phyloP scores from a whole-genome alignment of 2,329 filamentous ascomycete genomes.

The Hymenoscyphus albidus region DNA sequence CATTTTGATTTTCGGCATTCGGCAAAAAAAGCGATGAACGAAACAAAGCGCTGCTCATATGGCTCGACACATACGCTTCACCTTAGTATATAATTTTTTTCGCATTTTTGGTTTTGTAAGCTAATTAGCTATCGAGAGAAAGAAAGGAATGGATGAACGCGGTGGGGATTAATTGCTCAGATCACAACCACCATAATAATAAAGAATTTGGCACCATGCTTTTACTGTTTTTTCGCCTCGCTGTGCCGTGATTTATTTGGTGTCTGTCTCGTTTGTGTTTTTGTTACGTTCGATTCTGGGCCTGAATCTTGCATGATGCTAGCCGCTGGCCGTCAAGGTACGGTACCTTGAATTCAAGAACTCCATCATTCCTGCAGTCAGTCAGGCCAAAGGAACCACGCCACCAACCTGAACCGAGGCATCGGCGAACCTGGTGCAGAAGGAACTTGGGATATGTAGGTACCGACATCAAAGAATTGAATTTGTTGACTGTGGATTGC shows the following conservation, averaged over 20 bases:
- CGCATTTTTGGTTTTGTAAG: conserved; percentile 3
- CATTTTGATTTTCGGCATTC: conserved; percentile 10
- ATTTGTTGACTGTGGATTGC: too few relatives aligned
- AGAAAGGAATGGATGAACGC: neutral
- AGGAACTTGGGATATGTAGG: too few relatives aligned
- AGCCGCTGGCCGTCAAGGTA: too few relatives aligned
- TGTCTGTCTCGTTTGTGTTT: neutral
- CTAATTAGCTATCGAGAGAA: neutral
- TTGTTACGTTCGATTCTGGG: too few relatives aligned
- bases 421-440: too few relatives aligned
- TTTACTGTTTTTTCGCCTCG: neutral
- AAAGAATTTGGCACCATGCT: neutral
- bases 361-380: too few relatives aligned
- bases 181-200: conserved; percentile 3
- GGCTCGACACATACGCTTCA: conserved; percentile 3
- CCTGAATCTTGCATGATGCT: too few relatives aligned
- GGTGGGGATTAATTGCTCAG: neutral
- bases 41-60: neutral
- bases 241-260: neutral
- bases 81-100: conserved; percentile 6
- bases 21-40: neutral
- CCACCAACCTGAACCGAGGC: too few relatives aligned
- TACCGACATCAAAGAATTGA: too few relatives aligned
- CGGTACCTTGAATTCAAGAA: too few relatives aligned
- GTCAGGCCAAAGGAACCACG: too few relatives aligned